Conservation (phyloP, 163 green algal species). For the Chlamydomonas reinhardtii region DNA sequence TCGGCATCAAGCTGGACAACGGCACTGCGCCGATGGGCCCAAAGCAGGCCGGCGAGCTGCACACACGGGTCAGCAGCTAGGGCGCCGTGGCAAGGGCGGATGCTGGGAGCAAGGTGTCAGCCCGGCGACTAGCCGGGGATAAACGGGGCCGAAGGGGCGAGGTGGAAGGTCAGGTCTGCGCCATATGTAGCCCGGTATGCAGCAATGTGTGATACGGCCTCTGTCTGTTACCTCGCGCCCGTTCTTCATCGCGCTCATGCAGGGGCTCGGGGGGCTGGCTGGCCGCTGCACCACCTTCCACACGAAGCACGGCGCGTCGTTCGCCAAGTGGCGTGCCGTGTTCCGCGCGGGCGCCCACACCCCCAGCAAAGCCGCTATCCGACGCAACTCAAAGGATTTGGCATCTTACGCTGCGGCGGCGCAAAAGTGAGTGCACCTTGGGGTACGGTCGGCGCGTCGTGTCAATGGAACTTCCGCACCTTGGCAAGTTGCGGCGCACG, state of each 20-base stretch:
- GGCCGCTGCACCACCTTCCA: conserved; percentile 3
- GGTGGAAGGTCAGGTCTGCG: too few relatives aligned
- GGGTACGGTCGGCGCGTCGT: too few relatives aligned
- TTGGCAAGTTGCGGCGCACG: too few relatives aligned
- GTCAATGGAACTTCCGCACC: too few relatives aligned
- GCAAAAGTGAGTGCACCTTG: conserved; percentile 56
- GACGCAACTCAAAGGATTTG: conserved; percentile 80
- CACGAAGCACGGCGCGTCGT: conserved; percentile 21
- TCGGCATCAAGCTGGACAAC: conserved; percentile 83
- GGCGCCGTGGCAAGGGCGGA: too few relatives aligned
- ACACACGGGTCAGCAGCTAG: not conserved
- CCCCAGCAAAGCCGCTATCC: conserved; percentile 60
- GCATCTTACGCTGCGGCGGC: conserved; percentile 73
- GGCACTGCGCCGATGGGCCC: conserved; percentile 47
- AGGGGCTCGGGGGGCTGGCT: conserved; percentile 20
- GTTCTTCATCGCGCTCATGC: too few relatives aligned
- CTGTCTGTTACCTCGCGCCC: too few relatives aligned
- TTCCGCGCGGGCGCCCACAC: conserved; percentile 50
- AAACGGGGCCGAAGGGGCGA: too few relatives aligned
- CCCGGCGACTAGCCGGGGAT: too few relatives aligned
- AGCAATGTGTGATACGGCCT: too few relatives aligned
- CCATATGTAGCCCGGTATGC: too few relatives aligned
- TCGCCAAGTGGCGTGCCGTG: conserved; percentile 64
- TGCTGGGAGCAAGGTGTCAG: too few relatives aligned
- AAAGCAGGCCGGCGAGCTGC: not conserved